Base-by-base conservation (phyloP, 176 grass and related monocot species). In the Carex myosuroides region DNA sequence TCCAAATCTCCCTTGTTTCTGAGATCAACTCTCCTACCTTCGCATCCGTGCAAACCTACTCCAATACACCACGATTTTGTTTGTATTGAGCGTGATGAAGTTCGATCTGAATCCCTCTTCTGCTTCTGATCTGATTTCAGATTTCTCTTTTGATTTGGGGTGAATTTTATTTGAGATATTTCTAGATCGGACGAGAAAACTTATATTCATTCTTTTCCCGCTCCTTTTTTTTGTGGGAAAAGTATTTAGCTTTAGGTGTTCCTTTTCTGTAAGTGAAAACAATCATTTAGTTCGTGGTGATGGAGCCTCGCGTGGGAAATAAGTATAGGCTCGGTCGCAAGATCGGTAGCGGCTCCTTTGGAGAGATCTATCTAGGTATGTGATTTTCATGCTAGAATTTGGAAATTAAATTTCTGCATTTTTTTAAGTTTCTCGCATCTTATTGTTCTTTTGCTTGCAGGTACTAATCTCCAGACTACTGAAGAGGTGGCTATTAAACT, bases 401-500 rank as follows among this genome's bases (percentile, higher is more conserved):
- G 41, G 30, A 18, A 68, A 20, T 56, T 5, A 2, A 50, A 76
- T 63, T 80, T 56, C 2, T 46, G 35, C 14, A 24, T 6, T 69
- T 89, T 75, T 52, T 81, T 55, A 22, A 50, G 12, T 65, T 64
- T 41, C 12, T 61, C 83, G 71, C 12, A 10, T 73, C 1, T 57
- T 89, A 32, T 67, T 46, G 66, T 13, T 78, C 13, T 83, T 80
- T 14, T 78, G 35, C 75, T 16, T 85, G 46, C 61, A 98, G 95
- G 95, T 67, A 98, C 92, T 64, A 98, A 98, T 89, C 88, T 94
- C 71, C 92, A 94, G 88, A 98, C 95, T 77, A 98, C 94, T 83
- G 95, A 98, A 88, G 95, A 98, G 82, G 92, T 98, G 79, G 95
- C 92, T 79, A 94, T 98, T 90, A 98, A 98, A 87, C 92, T 98